These are phyloP conservation scores for Chlorella variabilis DNA, from an alignment of 163 green algal species.

Conservation along the genomic window DNA sequence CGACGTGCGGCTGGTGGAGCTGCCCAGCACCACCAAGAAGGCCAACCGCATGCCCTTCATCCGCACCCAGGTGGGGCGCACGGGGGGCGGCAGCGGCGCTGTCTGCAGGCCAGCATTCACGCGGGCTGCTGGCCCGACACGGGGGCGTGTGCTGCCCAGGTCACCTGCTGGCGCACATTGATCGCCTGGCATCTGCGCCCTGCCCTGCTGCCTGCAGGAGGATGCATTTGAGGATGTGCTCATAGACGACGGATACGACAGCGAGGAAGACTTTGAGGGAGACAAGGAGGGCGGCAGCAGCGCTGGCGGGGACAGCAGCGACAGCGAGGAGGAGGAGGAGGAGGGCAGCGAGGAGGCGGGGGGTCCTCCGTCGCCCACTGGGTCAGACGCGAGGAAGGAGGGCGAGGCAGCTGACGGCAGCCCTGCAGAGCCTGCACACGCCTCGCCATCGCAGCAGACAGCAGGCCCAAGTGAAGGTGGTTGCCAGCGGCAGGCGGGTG, in stretches of 20 bases:
- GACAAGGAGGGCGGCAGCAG: neutral
- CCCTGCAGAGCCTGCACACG: neutral
- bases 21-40: conserved; percentile 33
- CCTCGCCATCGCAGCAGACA: neutral
- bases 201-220: conserved; percentile 28
- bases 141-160: too few relatives aligned
- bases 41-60: conserved; percentile 14
- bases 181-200: neutral
- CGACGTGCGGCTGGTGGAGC: neutral
- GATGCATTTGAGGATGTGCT: conserved; percentile 42
- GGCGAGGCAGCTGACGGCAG: neutral
- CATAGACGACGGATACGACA: conserved; percentile 37
- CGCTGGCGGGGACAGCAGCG: neutral
- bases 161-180: too few relatives aligned
- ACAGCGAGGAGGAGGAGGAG: conserved; percentile 2
- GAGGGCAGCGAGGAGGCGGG: neutral
- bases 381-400: neutral
- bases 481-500: neutral
- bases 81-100: neutral
- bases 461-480: neutral
- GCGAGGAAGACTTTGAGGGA: conserved; percentile 7
- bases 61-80: conserved; percentile 13
- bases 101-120: neutral
- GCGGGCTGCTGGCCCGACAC: too few relatives aligned
- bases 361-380: neutral